Evolutionary conservation across 1,284 basidiomycete genomes (phyloP), one percentile per base, ranked within the genome.

Genomic region (Apiotrichum akiyoshidainum): DNA sequence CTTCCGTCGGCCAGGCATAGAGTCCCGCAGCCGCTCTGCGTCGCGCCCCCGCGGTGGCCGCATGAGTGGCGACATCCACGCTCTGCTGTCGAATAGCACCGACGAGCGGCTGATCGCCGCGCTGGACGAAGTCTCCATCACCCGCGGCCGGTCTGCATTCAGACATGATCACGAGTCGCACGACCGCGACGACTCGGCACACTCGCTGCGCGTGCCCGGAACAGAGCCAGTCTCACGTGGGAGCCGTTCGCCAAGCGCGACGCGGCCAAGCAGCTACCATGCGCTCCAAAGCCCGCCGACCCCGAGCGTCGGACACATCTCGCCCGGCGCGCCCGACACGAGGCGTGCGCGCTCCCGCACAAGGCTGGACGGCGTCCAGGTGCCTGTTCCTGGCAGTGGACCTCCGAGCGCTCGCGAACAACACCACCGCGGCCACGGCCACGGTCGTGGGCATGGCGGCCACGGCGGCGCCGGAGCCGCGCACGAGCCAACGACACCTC

Each of bases 51-150:
- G 37, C 21, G 21, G 39, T 9, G 40, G 8, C 8, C 40, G 42
- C 42, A 21, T 10, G 19, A 44, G 50, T 12, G 50, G 50, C 5
- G 50, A 44, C 17, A 10, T 44, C 11, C 22, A 42, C 12, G 10
- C 40, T 1, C 17, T 42, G 16, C 14, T 44, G 22, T 26, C 41
- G 16, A 22, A 22, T 14, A 42, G 37, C 31, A 52, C 22, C 14
- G 54, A 47, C 14, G 60, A 61, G 4, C 19, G 34, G 11, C 53
- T 61, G 0, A 46, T 45, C 7, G 26, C 39, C 26, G 56, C 55
- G 8, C 46, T 61, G 8, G 54, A 58, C 39, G 42, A 42, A 9
- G 49, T 61, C 22, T n/a, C 49, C 13, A 58, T 61, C 19, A 55
- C 60, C 16, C 56, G 60, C 10, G 60, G 60, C 1, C 47, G 60